Evolutionary conservation across 2,329 filamentous ascomycete genomes (phyloP), one percentile per base, ranked within the genome.

Genomic region (Diaporthe citri): DNA sequence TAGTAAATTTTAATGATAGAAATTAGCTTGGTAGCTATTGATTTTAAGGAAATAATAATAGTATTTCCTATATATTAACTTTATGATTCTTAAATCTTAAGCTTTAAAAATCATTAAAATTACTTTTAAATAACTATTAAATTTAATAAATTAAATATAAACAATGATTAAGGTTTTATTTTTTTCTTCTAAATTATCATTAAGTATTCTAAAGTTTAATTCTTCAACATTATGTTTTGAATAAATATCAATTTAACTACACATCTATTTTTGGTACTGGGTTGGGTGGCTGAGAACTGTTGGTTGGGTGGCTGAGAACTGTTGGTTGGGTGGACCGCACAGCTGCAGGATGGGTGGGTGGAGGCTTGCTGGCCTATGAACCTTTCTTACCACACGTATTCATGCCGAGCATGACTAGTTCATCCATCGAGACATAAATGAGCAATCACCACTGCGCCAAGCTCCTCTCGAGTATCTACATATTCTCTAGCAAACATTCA

Each of bases 341-440:
- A 31, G 28, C 17, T 56, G 41, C 41, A 20, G 15, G 41, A 15
- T 43, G 57, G 57, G 57, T 62, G 36, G 57, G n/a, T 28, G 57
- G n/a, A 39, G 36, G 57, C 57, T 43, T 62, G 36, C 39, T 43
- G 31, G 62, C 31, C 64, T 69, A 28, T 69, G 22, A 41, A 20
- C 43, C 43, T 67, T 67, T 67, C 43, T 69, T 56, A 31, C 34
- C 34, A 43, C 3, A 41, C 13, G 34, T 12, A 39, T 31, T 56
- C 48, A 55, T 41, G 46, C 48, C 66, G 34, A 20, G 34, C 46
- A 70, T 70, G 66, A 70, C 48, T 41, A 70, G 36, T 3, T 25
- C 48, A 28, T 28, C 34, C 64, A 15, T 25, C 31, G 8, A 56
- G 15, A 55, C 56, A 70, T 70, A 70, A 70, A 70, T 41, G 17